Percentiles rank a stretch among this genome's conserved stretches.
These are phyloP conservation scores for Herpetospermum pedunculosum DNA, from an alignment of 306 rosid genomes.

Conservation along the genomic window DNA sequence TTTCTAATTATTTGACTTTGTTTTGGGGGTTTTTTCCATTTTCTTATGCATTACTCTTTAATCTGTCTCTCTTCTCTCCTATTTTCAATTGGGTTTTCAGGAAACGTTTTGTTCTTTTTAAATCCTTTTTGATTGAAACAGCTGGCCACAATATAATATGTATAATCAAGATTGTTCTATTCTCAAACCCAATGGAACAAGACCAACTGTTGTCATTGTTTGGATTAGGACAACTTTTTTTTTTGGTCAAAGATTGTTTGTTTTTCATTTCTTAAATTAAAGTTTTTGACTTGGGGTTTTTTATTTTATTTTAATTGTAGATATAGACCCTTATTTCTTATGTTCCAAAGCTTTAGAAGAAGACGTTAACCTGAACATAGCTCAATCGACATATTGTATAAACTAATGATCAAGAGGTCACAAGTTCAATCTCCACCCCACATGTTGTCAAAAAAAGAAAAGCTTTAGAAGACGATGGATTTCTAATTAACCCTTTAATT, in stretches of 20 bases:
- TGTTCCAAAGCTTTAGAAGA: neutral
- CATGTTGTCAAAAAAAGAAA: too few relatives aligned
- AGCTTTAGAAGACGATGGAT: neutral
- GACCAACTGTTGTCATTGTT: slow-evolving; percentile 6
- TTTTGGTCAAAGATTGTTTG: neutral
- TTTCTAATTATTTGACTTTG: neutral
- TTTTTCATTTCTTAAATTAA: neutral
- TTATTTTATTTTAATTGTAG: slow-evolving; percentile 5
- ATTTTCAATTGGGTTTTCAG: neutral
- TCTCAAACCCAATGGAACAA: neutral
- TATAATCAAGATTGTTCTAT: neutral
- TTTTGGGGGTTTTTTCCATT: neutral
- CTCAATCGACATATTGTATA: too few relatives aligned
- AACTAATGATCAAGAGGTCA: too few relatives aligned
- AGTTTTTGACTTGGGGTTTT: neutral
- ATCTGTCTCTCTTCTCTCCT: neutral
- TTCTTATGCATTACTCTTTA: neutral
- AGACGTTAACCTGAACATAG: too few relatives aligned
- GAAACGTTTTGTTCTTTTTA: neutral
- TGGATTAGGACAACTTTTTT: neutral
- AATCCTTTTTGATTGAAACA: neutral
- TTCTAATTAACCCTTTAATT: neutral
- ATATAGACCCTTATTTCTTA: too few relatives aligned
- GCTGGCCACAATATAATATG: neutral
- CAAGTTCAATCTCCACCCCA: too few relatives aligned